A percentile compares a stretch with the other conserved stretches of the same genome.
These are phyloP conservation scores for Pythium aphanidermatum DNA, from an alignment of 352 stramenopile genomes.

Conservation along the genomic window DNA sequence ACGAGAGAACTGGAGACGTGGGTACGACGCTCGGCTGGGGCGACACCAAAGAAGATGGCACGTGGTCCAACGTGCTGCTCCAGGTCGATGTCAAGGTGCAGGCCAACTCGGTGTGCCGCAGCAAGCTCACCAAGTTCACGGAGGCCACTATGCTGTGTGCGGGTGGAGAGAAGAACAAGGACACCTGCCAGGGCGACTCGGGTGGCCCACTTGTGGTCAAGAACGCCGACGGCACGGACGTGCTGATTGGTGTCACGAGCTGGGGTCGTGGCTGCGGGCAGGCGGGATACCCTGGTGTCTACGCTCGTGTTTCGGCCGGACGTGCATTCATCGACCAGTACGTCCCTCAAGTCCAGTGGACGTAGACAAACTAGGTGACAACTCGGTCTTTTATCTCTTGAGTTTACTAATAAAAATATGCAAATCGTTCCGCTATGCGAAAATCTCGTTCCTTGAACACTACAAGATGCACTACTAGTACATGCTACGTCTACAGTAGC, in stretches of 20 bases:
- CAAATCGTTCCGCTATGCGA: too few species aligned
- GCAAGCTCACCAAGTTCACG: constrained; percentile 7
- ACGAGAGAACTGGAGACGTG: constrained; percentile 4
- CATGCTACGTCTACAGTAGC: too few species aligned
- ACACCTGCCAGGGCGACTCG: constrained; percentile 31
- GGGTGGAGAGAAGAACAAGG: constrained; percentile 23
- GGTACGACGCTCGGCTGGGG: constrained; percentile 21
- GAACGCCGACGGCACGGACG: constrained; percentile 15
- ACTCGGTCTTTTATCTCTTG: too few species aligned
- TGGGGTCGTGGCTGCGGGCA: constrained; percentile 35
- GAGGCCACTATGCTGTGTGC: constrained; percentile 36
- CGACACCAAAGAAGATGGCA: constrained; percentile 9
- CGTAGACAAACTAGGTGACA: neutral
- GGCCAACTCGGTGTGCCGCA: constrained; percentile 21
- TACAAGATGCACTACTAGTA: too few species aligned
- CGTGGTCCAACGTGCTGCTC: constrained; percentile 14
- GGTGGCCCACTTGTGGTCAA: constrained; percentile 28
- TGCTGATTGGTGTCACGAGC: constrained; percentile 28
- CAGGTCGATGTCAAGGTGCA: constrained; percentile 21
- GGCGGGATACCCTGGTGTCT: constrained; percentile 31
- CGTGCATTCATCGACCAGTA: constrained; percentile 19
- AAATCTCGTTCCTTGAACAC: too few species aligned
- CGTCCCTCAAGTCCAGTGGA: constrained; percentile 7
- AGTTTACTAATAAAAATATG: too few species aligned
- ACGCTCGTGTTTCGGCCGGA: constrained; percentile 27